Evolutionary conservation across 225 moss, liverwort and hornwort genomes (phyloP).

Genomic region (Lunularia cruciata): DNA sequence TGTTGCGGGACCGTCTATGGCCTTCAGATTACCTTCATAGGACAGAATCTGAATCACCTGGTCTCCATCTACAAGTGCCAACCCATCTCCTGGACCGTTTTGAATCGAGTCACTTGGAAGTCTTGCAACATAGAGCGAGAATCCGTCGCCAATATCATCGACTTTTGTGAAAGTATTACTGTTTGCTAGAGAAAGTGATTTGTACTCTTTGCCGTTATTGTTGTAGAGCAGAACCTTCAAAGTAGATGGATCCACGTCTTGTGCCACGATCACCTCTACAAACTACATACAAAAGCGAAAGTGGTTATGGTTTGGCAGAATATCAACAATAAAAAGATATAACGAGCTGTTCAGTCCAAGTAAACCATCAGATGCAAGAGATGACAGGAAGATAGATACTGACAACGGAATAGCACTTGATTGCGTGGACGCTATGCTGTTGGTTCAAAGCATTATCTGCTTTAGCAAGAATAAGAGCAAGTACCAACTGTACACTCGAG

Average conservation of each 20-base stretch:
- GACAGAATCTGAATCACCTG: constrained; percentile 49
- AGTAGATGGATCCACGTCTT: constrained; percentile 30
- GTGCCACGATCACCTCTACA: constrained; percentile 42
- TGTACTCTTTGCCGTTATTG: constrained; percentile 34
- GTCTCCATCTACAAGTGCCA: constrained; percentile 46
- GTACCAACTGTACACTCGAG: no score
- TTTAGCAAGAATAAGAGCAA: no score
- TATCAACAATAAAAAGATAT: no score
- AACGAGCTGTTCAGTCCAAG: no score
- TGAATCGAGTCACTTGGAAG: constrained; percentile 41
- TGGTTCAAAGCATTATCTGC: no score
- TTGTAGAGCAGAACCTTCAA: constrained; percentile 43
- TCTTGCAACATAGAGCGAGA: constrained; percentile 31
- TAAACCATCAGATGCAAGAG: no score
- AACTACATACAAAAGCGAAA: constrained; percentile 32
- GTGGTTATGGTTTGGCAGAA: background rate
- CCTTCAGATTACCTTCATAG: constrained; percentile 42
- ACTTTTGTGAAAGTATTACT: constrained; percentile 31
- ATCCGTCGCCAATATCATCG: constrained; percentile 23
- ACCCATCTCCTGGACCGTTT: constrained; percentile 51
- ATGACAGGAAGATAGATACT: no score
- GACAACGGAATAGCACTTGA: no score
- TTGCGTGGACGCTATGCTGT: no score
- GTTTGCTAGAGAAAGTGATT: constrained; percentile 31
- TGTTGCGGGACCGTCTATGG: constrained; percentile 47